phyloP scores from a whole-genome alignment of 257 asterid genomes.

The Petunia axillaris region DNA sequence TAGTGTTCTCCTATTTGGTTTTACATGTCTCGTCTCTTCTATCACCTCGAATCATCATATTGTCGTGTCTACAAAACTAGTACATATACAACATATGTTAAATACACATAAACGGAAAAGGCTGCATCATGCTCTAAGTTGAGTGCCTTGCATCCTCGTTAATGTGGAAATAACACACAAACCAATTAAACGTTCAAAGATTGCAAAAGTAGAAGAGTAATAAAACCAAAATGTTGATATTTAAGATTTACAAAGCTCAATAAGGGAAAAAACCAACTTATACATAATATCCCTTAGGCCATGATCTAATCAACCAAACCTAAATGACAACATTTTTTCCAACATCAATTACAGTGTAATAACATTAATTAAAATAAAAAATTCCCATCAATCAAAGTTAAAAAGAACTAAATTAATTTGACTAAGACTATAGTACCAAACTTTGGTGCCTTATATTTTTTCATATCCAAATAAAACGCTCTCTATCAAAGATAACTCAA shows the following conservation, averaged over 20 bases:
- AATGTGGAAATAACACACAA: not conserved
- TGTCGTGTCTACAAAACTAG: too few species aligned
- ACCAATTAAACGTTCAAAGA: not conserved
- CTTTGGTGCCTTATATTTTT: not conserved
- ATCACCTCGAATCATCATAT: too few species aligned
- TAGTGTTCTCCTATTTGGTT: too few species aligned
- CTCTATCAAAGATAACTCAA: conserved; percentile 3
- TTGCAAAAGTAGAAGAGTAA: not conserved
- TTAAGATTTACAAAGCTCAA: conserved; percentile 25
- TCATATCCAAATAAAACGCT: too few species aligned
- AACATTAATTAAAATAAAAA: not conserved
- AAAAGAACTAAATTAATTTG: not conserved
- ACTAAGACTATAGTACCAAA: not conserved
- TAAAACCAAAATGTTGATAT: not conserved
- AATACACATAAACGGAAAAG: too few species aligned
- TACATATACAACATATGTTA: too few species aligned
- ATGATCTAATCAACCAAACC: not conserved
- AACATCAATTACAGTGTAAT: not conserved
- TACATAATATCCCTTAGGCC: conserved; percentile 11
- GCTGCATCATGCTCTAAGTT: too few species aligned
- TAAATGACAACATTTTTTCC: not conserved
- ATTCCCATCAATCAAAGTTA: not conserved
- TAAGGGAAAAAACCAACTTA: not conserved
- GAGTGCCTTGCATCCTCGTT: too few species aligned
- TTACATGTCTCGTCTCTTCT: too few species aligned